phyloP scores from a whole-genome alignment of 345 rosid species.

The Xanthoceras sorbifolium region DNA sequence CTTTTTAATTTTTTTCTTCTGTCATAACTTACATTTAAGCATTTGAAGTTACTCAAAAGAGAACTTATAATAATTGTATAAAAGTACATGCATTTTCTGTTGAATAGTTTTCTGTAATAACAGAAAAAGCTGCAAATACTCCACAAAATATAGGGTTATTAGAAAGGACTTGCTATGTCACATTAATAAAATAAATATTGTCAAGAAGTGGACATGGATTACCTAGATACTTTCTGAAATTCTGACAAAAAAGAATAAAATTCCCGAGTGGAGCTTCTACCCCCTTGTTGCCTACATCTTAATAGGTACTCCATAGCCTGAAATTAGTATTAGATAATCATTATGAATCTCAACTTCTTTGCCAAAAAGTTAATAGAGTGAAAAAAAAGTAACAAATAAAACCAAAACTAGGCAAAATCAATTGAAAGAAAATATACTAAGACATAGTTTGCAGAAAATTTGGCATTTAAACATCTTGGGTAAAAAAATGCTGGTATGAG shows the following conservation, averaged over 20 bases:
- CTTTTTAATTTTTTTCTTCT: not conserved
- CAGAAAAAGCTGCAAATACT: not conserved
- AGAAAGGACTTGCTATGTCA: not conserved
- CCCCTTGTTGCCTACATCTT: slow-evolving; percentile 55
- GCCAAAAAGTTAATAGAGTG: not conserved
- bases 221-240: slow-evolving; percentile 93
- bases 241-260: slow-evolving; percentile 64
- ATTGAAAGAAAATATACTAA: not conserved
- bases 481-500: not conserved
- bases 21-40: not conserved
- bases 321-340: slow-evolving; percentile 21
- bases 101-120: not conserved
- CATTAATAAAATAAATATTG: not conserved
- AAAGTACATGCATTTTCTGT: not conserved
- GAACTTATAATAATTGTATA: not conserved
- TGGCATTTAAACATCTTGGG: not conserved
- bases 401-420: not conserved
- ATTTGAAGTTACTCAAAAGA: not conserved
- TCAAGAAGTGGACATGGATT: slow-evolving; percentile 18
- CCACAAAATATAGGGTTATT: not conserved
- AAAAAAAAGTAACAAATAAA: slow-evolving; percentile 1
- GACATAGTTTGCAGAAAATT: not conserved
- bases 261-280: slow-evolving; percentile 64
- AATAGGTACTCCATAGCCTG: slow-evolving; percentile 88
- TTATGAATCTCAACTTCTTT: not conserved